Base-by-base conservation (phyloP, 768 basidiomycete genomes). In the Termitomyces sp. region DNA sequence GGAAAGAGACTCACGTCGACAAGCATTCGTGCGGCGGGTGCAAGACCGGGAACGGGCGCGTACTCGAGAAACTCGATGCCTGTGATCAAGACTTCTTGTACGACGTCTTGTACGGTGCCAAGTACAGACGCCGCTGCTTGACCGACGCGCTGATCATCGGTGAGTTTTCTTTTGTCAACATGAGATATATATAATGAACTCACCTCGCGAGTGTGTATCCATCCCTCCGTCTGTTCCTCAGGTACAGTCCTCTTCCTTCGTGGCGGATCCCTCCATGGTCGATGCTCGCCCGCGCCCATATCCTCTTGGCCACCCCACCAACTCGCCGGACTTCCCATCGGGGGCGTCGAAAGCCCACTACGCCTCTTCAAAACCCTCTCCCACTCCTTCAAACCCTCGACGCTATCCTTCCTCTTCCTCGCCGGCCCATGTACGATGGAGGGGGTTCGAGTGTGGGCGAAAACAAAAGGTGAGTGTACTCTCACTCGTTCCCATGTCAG, bases 1-100 rank as follows among this genome's bases (percentile, higher is more conserved):
- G 23, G 12, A 35, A 13, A 20, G n/a, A 51, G 5, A 74, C 83
- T 64, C 58, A 88, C 87, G 51, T 87, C 84, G 16, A 88, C 82
- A 50, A 89, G 62, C 6, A 75, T 76, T 39, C 68, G 72, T 0
- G 81, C 85, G 0, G 80, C 82, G 15, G 72, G 69, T 7, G 72
- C 69, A 7, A 89, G 70, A 0, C 83, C 85, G 1, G 78, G 75
- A 20, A 88, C 62, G 7, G 87, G 87, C 0, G 73, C 78, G 32
- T 82, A 73, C 7, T 73, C 67, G 22, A 77, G 70, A 13, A 80
- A 57, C 16, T 82, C 80, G 5, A 73, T 69, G 32, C 74, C 68
- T 4, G 76, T 39, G 32, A 65, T 65, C 31, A 84, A 73, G 0
- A 70, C 69, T 56, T 82, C 81, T 58, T 80, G 81, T 0, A 69